These are phyloP conservation scores for Alternaria ventricosa DNA, from an alignment of 2,329 filamentous ascomycete species.

Conservation along the genomic window DNA sequence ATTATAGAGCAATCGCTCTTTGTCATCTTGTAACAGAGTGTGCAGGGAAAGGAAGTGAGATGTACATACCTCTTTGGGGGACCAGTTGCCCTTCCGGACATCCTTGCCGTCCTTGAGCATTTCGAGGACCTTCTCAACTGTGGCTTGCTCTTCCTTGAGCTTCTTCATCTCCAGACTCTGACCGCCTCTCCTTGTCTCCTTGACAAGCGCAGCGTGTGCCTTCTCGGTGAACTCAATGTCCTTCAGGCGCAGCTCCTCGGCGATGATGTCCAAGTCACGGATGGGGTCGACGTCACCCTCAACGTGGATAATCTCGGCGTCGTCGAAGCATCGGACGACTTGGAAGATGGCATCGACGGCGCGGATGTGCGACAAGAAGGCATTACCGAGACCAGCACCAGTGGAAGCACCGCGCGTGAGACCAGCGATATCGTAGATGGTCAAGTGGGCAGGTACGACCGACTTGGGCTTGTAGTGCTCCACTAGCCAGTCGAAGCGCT, in stretches of 20 bases:
- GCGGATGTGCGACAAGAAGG: constrained; percentile 98
- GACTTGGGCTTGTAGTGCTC: constrained; percentile 99
- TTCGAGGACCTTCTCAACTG: constrained; percentile 85
- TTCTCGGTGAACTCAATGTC: constrained; percentile 99
- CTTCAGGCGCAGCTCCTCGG: constrained; percentile 94
- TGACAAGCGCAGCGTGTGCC: constrained; percentile 86
- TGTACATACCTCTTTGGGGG: constrained; percentile 86
- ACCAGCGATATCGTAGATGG: constrained; percentile 98
- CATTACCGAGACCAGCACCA: constrained; percentile 94
- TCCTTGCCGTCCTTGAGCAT: constrained; percentile 89
- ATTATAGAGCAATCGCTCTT: constrained; percentile 96
- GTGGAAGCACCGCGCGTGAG: constrained; percentile 95
- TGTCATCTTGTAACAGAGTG: constrained; percentile 81
- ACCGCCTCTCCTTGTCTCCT: constrained; percentile 92
- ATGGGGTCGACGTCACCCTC: constrained; percentile 97
- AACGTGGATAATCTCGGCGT: constrained; percentile 99
- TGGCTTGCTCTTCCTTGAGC: constrained; percentile 90
- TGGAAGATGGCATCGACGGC: constrained; percentile 98
- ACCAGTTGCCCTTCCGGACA: constrained; percentile 88
- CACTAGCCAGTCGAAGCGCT: constrained; percentile 93
- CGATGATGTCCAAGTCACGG: constrained; percentile 94
- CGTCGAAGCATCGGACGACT: constrained; percentile 95
- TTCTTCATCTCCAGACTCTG: constrained; percentile 99
- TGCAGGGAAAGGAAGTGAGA: constrained; percentile 10
- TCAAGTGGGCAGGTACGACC: constrained; percentile 93